Evolutionary conservation across 2,329 filamentous ascomycete species (phyloP), one percentile per base, ranked within the genome.

Genomic region (Pseudogymnoascus sp.): DNA sequence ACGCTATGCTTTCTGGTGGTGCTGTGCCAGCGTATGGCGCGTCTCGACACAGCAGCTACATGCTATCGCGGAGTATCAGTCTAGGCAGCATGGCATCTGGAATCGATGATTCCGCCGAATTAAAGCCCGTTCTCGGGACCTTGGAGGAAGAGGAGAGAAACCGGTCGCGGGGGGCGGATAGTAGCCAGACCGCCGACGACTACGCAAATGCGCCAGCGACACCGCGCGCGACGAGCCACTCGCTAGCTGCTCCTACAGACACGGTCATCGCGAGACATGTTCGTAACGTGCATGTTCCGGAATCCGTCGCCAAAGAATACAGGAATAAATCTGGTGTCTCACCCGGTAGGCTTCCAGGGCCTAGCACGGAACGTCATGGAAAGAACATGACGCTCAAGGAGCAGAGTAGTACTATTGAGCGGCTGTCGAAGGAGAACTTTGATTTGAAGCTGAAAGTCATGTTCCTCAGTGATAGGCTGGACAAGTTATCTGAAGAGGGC

Each of bases 361-460:
- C 79, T 3, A 76, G 80, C 3, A 74, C 80, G 63, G 78, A 79
- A 31, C 81, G 85, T 47, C 81, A 81, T 51, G 86, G 86, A 18
- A 86, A 84, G 71, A 90, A 85, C 69, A 79, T 99, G 76, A 97
- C 95, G 0, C 79, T 99, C 42, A 97, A 97, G 75, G 95, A 99
- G 76, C 95, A 99, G 76, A 96, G 93, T 73, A 96, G 89, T 76
- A 97, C 93, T 12, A 97, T 99, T 67, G 95, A 99, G 75, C 87
- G 93, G 65, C 82, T 97, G 1, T 96, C 91, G 65, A 99, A 99
- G 77, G 95, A 99, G 75, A 99, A 99, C 68, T 99, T 97, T 73
- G 93, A 97, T 73, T 79, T 97, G 63, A 97, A 97, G 76, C 86
- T 97, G 76, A 96, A 96, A 74, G 95, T 97, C 68, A 96, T 97